These are phyloP conservation scores for Coniella lustricola DNA, from an alignment of 2,329 filamentous ascomycete species.

Conservation along the genomic window DNA sequence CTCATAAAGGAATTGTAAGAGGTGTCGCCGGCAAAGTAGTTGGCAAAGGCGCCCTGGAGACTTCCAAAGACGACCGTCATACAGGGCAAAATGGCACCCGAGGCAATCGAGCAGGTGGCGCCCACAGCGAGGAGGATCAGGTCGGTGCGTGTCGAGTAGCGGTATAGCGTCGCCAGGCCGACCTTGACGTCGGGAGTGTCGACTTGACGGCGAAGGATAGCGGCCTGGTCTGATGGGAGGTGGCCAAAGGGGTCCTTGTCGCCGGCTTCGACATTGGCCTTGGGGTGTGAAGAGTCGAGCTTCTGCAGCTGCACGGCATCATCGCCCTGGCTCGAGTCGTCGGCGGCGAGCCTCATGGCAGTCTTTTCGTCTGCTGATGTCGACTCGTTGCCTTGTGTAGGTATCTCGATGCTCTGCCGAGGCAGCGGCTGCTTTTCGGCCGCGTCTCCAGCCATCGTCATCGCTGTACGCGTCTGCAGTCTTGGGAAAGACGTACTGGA, in stretches of 20 bases:
- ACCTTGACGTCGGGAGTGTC: constrained; percentile 57
- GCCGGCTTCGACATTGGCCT: constrained; percentile 33
- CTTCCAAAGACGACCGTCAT: constrained; percentile 80
- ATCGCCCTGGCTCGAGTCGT: constrained; percentile 5
- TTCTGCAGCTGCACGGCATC: constrained; percentile 27
- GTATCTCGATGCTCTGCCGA: background rate
- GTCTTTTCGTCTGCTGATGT: constrained; percentile 2
- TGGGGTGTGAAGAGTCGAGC: constrained; percentile 36
- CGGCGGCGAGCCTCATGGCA: background rate
- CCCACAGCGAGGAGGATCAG: constrained; percentile 56
- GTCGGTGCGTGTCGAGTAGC: constrained; percentile 63
- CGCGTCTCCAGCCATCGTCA: constrained; percentile 10
- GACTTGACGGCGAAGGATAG: constrained; percentile 62
- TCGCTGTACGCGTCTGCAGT: too few species aligned
- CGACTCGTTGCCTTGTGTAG: background rate
- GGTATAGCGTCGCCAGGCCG: constrained; percentile 58
- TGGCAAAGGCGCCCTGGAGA: constrained; percentile 64
- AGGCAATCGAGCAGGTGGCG: constrained; percentile 58
- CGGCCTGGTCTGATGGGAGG: constrained; percentile 57
- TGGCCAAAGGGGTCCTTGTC: constrained; percentile 50
- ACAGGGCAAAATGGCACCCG: constrained; percentile 67
- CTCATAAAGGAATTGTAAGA: constrained; percentile 49
- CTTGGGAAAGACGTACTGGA: too few species aligned
- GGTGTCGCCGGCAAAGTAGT: constrained; percentile 46
- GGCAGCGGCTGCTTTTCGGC: background rate